Conservation (phyloP, 768 basidiomycete species). For the Pleurotus platypus region DNA sequence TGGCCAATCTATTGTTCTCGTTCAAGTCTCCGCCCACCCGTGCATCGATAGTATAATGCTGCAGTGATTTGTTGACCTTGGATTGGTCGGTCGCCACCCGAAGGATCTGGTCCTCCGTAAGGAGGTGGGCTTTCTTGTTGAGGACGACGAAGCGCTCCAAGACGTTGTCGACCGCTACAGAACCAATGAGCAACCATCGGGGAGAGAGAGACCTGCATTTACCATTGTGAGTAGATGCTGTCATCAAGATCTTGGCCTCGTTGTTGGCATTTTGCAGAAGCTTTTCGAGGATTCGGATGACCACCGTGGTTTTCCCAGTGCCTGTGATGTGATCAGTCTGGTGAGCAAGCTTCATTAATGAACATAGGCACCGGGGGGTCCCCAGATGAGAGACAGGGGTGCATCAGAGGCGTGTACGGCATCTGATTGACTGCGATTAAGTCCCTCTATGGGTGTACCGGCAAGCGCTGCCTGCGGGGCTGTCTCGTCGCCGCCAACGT, state of each 20-base stretch:
- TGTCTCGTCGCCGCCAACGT: slow-evolving; percentile 1
- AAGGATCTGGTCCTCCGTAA: slow-evolving; percentile 54
- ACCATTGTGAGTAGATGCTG: slow-evolving; percentile 72
- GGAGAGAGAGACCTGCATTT: background rate
- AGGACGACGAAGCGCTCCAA: slow-evolving; percentile 55
- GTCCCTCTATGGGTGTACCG: slow-evolving; percentile 10
- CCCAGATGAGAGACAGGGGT: slow-evolving; percentile 60
- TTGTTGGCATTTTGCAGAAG: slow-evolving; percentile 28
- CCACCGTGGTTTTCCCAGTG: slow-evolving; percentile 71
- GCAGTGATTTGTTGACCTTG: slow-evolving; percentile 54
- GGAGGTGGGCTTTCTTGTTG: slow-evolving; percentile 39
- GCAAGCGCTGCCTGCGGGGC: background rate
- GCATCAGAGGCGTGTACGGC: slow-evolving; percentile 45
- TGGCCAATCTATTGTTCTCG: slow-evolving; percentile 54
- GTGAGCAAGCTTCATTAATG: too few species aligned
- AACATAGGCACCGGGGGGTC: slow-evolving; percentile 49
- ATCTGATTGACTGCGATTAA: slow-evolving; percentile 54
- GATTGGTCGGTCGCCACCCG: slow-evolving; percentile 66
- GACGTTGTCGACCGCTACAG: slow-evolving; percentile 67
- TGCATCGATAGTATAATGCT: slow-evolving; percentile 60
- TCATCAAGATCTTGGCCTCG: slow-evolving; percentile 56
- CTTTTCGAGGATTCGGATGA: slow-evolving; percentile 53
- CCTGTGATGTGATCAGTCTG: slow-evolving; percentile 28
- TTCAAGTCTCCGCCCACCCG: slow-evolving; percentile 61
- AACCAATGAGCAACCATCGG: background rate